phyloP scores from a whole-genome alignment of 768 basidiomycete genomes.

The Rubroboletus satanas region DNA sequence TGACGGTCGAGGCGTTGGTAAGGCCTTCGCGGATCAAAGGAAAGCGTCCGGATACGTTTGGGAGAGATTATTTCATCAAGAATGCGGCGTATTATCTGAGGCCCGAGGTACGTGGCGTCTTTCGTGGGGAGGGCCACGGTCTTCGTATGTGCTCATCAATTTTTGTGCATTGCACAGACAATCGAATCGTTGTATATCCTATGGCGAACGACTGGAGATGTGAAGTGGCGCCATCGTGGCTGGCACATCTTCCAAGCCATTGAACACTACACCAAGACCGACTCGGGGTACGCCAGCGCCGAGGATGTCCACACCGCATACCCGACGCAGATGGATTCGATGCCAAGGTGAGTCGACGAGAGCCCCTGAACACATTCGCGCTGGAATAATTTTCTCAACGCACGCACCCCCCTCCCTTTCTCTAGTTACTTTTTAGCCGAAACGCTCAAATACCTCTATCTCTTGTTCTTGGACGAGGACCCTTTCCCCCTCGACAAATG shows the following conservation, averaged over 20 bases:
- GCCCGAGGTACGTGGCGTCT: slow-evolving; percentile 54
- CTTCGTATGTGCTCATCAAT: not conserved
- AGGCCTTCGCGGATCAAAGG: not conserved
- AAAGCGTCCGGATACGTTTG: slow-evolving; percentile 1
- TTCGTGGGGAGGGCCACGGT: no score
- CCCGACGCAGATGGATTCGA: slow-evolving; percentile 44
- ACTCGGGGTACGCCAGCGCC: slow-evolving; percentile 59
- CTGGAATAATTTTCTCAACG: slow-evolving; percentile 11
- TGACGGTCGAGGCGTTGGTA: not conserved
- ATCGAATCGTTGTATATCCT: slow-evolving; percentile 69
- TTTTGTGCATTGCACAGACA: slow-evolving; percentile 42
- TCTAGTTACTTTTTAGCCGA: slow-evolving; percentile 52
- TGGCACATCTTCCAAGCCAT: slow-evolving; percentile 70
- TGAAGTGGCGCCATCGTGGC: slow-evolving; percentile 64
- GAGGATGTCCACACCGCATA: slow-evolving; percentile 39
- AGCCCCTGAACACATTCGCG: slow-evolving; percentile 10
- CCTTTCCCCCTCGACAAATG: slow-evolving; percentile 49
- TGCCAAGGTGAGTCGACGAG: slow-evolving; percentile 77
- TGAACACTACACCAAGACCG: slow-evolving; percentile 52
- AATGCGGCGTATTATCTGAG: slow-evolving; percentile 53
- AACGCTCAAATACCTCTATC: slow-evolving; percentile 68
- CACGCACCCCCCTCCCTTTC: not conserved
- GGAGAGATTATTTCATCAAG: slow-evolving; percentile 52
- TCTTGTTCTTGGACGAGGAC: slow-evolving; percentile 64
- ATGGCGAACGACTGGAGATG: slow-evolving; percentile 66